phyloP scores from a whole-genome alignment of 1,139 yeast species.

The Debaryomycetaceae sp. region DNA sequence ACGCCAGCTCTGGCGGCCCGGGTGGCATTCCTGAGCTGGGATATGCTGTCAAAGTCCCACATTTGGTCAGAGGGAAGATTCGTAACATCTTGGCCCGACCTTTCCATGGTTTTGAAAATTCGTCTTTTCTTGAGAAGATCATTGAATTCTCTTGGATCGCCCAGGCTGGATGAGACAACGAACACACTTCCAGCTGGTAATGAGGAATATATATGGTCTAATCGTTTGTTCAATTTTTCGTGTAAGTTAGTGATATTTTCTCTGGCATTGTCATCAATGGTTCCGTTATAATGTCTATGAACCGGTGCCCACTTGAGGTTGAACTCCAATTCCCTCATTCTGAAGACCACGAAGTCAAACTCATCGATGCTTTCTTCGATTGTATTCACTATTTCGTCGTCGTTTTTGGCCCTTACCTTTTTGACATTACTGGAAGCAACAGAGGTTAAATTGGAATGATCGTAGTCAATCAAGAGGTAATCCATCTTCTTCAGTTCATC shows the following conservation, averaged over 20 bases:
- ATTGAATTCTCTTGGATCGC: constrained; percentile 54
- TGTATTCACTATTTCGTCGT: constrained; percentile 52
- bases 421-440: constrained; percentile 10
- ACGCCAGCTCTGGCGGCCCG: constrained; percentile 54
- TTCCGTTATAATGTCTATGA: constrained; percentile 19
- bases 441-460: constrained; percentile 5
- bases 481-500: constrained; percentile 17
- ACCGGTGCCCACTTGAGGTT: constrained; percentile 23
- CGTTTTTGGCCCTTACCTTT: constrained; percentile 45
- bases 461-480: constrained; percentile 41
- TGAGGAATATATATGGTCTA: constrained; percentile 46
- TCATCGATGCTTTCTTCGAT: constrained; percentile 31
- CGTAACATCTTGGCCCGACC: constrained; percentile 36
- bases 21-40: constrained; percentile 37
- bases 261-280: constrained; percentile 7
- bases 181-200: constrained; percentile 61
- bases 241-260: constrained; percentile 20
- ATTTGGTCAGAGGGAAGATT: constrained; percentile 40
- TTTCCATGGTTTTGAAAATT: constrained; percentile 33
- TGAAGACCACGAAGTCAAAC: constrained; percentile 50
- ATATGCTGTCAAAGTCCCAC: constrained; percentile 53
- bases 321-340: constrained; percentile 59
- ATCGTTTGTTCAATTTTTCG: constrained; percentile 35
- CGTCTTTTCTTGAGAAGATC: constrained; percentile 40
- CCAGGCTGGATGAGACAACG: constrained; percentile 60